phyloP scores from a whole-genome alignment of 805 yeast genomes.

The Peterozyma xylosa region DNA sequence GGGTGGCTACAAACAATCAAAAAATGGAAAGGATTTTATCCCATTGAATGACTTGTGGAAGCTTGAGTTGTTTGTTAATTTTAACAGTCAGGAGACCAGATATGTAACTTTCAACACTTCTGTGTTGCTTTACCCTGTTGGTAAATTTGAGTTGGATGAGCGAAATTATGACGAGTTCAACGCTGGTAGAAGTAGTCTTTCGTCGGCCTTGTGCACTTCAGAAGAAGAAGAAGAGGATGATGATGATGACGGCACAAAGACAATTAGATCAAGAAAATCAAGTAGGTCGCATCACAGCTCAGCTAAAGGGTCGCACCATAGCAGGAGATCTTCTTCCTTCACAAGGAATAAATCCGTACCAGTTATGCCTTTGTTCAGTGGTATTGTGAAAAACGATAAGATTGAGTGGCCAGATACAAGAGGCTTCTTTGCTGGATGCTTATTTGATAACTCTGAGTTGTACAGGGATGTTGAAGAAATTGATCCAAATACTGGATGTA shows the following conservation, averaged over 20 bases:
- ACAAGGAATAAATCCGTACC: not conserved
- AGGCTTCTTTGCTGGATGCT: slow-evolving; percentile 9
- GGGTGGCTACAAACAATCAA: slow-evolving; percentile 38
- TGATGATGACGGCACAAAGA: slow-evolving; percentile 3
- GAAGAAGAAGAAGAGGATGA: slow-evolving; percentile 10
- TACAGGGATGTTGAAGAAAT: not conserved
- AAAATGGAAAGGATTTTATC: slow-evolving; percentile 16
- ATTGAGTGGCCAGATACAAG: slow-evolving; percentile 11
- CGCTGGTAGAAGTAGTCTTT: slow-evolving; percentile 3
- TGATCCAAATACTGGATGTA: not conserved
- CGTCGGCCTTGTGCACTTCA: slow-evolving; percentile 1
- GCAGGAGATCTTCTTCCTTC: slow-evolving; percentile 1
- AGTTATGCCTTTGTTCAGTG: slow-evolving; percentile 12
- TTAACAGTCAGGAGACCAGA: slow-evolving; percentile 24
- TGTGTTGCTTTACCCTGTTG: slow-evolving; percentile 21
- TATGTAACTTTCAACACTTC: slow-evolving; percentile 22
- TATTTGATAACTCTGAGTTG: slow-evolving; percentile 6
- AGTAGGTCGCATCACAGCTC: not conserved
- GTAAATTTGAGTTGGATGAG: slow-evolving; percentile 16
- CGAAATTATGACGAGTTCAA: slow-evolving; percentile 6
- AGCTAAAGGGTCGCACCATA: not conserved
- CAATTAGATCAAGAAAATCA: not conserved
- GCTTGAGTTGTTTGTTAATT: slow-evolving; percentile 27
- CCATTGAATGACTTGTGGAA: slow-evolving; percentile 34
- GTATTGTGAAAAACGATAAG: slow-evolving; percentile 14